Evolutionary conservation across 805 yeast genomes (phyloP), one percentile per base, ranked within the genome.

Genomic region (Blastobotrys parvus): DNA sequence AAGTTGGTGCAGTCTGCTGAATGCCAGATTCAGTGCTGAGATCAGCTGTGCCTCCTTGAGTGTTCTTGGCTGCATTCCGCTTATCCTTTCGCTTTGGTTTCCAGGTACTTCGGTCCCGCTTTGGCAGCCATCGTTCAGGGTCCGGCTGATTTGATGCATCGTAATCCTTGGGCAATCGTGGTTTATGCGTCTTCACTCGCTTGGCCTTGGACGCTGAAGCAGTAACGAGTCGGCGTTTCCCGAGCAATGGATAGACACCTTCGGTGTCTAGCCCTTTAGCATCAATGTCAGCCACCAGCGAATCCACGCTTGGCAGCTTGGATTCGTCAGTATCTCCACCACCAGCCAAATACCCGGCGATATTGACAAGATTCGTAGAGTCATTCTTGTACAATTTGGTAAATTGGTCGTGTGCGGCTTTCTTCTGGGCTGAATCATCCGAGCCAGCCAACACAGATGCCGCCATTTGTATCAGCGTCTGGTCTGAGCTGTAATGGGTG

Each of bases 71-170:
- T 4, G 55, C 52, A 39, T 62, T 62, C 50, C 67, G 66, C 52
- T 70, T 73, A 59, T 77, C 81, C 50, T 79, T 75, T 67, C 77
- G 79, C 58, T 84, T 82, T 11, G 94, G 85, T 61, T 78, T 85
- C 65, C 82, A 88, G 54, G 80, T 77, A 4, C 88, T 74, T 61
- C 97, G 77, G 58, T 89, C 94, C 58, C 79, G 82, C 71, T 83
- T 54, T 18, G 96, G 94, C 40, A 90, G 62, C 97, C 97, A 89
- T 65, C 97, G 80, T 62, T 89, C 97, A 15, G 75, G 73, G 53
- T 81, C 82, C 2, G 75, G 67, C 18, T 47, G 46, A 45, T 57
- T 61, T 3, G 50, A 56, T 39, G 62, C 58, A 39, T 66, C 79
- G 63, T 49, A 75, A 52, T 53, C 52, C 45, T 60, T 61, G n/a